Percentiles rank a stretch among this genome's conserved stretches.
phyloP scores from a whole-genome alignment of 2,329 filamentous ascomycete species.

The Sclerotinia nivalis region DNA sequence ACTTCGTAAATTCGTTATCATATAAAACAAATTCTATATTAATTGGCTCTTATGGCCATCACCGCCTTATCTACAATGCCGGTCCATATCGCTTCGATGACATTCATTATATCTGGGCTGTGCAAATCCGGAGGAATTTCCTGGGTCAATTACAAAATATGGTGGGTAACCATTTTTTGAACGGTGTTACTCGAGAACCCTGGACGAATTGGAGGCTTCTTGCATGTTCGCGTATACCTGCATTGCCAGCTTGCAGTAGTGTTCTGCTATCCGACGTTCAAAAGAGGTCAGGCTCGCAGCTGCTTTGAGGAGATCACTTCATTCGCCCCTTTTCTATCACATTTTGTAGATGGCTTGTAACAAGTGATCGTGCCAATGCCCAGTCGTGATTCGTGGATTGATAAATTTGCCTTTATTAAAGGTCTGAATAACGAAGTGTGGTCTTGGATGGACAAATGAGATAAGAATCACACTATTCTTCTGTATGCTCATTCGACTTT shows the following conservation, averaged over 20 bases:
- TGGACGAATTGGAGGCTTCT: slow-evolving; percentile 21
- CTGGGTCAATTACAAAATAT: slow-evolving; percentile 14
- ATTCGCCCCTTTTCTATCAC: slow-evolving; percentile 20
- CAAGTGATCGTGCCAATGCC: slow-evolving; percentile 5
- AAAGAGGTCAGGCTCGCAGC: slow-evolving; percentile 22
- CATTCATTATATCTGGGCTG: background rate
- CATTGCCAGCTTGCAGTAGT: slow-evolving; percentile 26
- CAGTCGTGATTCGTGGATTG: slow-evolving; percentile 5
- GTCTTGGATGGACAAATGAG: background rate
- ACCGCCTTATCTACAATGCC: background rate
- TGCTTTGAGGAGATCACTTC: slow-evolving; percentile 17
- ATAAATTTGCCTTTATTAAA: background rate
- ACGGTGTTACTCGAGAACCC: slow-evolving; percentile 11
- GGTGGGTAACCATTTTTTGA: background rate
- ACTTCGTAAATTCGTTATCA: background rate
- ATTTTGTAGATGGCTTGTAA: slow-evolving; percentile 14
- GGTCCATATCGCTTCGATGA: background rate
- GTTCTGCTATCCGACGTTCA: slow-evolving; percentile 15
- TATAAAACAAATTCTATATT: slow-evolving; percentile 2
- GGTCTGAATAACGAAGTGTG: background rate
- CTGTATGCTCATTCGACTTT: background rate
- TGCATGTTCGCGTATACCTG: slow-evolving; percentile 23
- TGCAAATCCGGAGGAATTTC: background rate
- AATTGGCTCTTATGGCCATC: background rate
- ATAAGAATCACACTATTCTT: background rate